These are phyloP conservation scores for Umbelopsis sp. DNA, from an alignment of 192 early-diverging fungal species.

Conservation along the genomic window DNA sequence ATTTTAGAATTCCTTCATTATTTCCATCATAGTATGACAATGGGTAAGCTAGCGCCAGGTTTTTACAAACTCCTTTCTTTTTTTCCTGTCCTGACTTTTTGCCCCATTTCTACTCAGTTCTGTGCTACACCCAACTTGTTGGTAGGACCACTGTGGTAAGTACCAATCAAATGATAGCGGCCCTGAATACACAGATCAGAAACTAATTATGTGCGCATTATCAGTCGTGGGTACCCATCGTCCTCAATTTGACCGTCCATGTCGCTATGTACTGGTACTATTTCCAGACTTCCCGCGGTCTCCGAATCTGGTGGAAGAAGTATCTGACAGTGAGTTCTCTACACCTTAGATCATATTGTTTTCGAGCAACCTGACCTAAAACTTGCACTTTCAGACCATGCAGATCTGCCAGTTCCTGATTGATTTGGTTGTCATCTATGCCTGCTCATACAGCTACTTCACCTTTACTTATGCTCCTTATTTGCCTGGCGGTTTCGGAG, in stretches of 20 bases:
- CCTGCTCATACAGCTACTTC: slow-evolving; percentile 80
- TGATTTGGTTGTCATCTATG: slow-evolving; percentile 81
- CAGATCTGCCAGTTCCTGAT: slow-evolving; percentile 90
- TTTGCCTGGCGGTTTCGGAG: slow-evolving; percentile 55
- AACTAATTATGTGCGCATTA: not conserved
- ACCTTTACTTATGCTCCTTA: slow-evolving; percentile 61
- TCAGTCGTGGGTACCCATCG: slow-evolving; percentile 72
- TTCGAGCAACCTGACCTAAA: slow-evolving; percentile 75
- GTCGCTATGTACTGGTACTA: slow-evolving; percentile 91
- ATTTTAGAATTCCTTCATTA: slow-evolving; percentile 82
- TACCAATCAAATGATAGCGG: not conserved
- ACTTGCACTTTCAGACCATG: slow-evolving; percentile 75
- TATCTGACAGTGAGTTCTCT: slow-evolving; percentile 61
- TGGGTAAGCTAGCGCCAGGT: slow-evolving; percentile 40
- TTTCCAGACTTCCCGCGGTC: slow-evolving; percentile 70
- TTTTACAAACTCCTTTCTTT: not conserved
- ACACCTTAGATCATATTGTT: slow-evolving; percentile 59
- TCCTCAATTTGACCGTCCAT: slow-evolving; percentile 85
- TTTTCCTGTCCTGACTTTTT: not conserved
- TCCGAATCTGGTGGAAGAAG: slow-evolving; percentile 90
- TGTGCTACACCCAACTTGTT: slow-evolving; percentile 80
- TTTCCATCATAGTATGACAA: slow-evolving; percentile 90
- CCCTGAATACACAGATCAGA: not conserved
- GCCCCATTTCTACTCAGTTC: slow-evolving; percentile 31
- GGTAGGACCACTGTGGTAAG: slow-evolving; percentile 71